Evolutionary conservation across 2,329 filamentous ascomycete species (phyloP).

Genomic region (Arthroderma sp.): DNA sequence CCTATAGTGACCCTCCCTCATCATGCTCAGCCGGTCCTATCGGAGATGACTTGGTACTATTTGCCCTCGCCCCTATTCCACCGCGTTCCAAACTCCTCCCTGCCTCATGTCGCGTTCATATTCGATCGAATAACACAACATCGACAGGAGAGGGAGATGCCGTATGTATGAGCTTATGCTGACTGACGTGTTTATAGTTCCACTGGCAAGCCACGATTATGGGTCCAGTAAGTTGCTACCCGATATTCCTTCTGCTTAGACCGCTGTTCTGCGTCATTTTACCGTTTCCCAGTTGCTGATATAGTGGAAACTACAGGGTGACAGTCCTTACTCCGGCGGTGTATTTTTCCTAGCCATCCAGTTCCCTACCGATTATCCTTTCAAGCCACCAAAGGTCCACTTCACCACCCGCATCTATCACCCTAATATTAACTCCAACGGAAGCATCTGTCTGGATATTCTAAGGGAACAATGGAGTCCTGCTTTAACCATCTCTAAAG

Average conservation of each 20-base stretch:
- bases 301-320: conserved; percentile 46
- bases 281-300: conserved; percentile 2
- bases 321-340: conserved; percentile 94
- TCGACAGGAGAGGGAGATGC: not conserved
- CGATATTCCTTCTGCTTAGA: conserved; percentile 10
- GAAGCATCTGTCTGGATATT: conserved; percentile 97
- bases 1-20: conserved; percentile 78
- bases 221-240: conserved; percentile 68
- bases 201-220: conserved; percentile 99
- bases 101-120: conserved; percentile 5
- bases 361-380: conserved; percentile 99
- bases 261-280: not conserved
- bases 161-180: not conserved
- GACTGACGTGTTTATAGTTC: conserved; percentile 47
- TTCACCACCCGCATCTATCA: conserved; percentile 99
- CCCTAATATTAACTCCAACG: conserved; percentile 99
- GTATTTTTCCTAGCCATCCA: conserved; percentile 99
- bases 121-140: conserved; percentile 5
- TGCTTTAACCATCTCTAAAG: conserved; percentile 95
- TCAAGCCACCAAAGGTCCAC: conserved; percentile 99
- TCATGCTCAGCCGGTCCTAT: conserved; percentile 96
- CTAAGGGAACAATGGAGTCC: conserved; percentile 98
- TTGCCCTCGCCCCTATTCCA: conserved; percentile 10
- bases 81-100: conserved; percentile 7
- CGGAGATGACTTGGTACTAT: conserved; percentile 91